Conservation (phyloP, 164 flowering plant species). For the Stephania cephalantha region DNA sequence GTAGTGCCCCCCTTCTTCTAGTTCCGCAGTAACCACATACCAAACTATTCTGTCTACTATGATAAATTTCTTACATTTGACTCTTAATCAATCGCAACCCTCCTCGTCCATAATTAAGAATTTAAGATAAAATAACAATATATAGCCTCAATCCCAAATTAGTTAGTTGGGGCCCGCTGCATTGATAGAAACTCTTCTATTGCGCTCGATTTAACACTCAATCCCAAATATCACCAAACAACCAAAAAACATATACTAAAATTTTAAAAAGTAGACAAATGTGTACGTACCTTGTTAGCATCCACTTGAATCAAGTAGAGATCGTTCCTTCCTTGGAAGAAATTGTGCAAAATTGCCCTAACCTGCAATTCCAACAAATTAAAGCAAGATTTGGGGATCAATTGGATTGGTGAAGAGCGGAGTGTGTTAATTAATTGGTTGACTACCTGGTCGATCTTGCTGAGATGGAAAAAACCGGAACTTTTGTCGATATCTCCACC, state of each 20-base stretch:
- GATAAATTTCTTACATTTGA: background rate
- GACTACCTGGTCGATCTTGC: slow-evolving; percentile 71
- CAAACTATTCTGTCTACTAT: background rate
- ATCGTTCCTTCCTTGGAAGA: slow-evolving; percentile 44
- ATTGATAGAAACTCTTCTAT: background rate
- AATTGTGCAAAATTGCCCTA: slow-evolving; percentile 41
- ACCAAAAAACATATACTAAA: no score
- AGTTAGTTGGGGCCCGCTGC: no score
- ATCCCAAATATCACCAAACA: no score
- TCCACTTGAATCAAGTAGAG: slow-evolving; percentile 68
- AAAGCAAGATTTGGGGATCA: no score
- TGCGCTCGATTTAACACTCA: background rate
- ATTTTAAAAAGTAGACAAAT: no score
- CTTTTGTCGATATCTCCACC: slow-evolving; percentile 71
- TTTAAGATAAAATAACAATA: no score
- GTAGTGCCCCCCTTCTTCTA: no score
- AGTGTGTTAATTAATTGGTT: no score
- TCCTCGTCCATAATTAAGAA: no score
- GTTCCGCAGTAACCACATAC: background rate
- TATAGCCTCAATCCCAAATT: no score
- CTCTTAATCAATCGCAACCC: background rate
- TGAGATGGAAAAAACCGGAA: slow-evolving; percentile 72
- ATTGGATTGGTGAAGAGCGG: background rate
- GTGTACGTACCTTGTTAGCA: slow-evolving; percentile 40
- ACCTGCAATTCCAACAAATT: slow-evolving; percentile 35